phyloP scores from a whole-genome alignment of 2,329 filamentous ascomycete genomes.

The Scytalidium sp. region DNA sequence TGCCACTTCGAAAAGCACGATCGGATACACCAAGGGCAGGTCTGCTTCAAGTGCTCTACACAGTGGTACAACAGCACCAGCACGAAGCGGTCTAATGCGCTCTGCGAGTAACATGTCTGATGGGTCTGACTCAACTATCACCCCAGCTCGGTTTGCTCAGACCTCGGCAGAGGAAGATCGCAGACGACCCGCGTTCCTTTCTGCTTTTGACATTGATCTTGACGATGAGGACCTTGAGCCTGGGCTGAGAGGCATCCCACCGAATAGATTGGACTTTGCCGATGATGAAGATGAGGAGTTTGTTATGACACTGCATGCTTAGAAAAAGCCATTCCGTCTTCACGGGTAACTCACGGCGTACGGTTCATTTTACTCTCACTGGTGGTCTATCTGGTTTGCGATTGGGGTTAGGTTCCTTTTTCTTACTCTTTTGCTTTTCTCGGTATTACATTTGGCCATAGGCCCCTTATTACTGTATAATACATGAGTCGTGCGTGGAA shows the following conservation, averaged over 20 bases:
- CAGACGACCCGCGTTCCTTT: constrained; percentile 50
- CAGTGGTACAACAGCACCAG: constrained; percentile 8
- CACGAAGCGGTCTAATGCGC: constrained; percentile 17
- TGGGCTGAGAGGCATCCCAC: constrained; percentile 21
- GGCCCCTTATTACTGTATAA: background rate
- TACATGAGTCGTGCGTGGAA: too few species aligned
- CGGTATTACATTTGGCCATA: background rate
- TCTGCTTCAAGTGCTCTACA: constrained; percentile 39
- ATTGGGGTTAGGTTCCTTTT: background rate
- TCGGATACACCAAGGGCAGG: constrained; percentile 82
- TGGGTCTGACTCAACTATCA: constrained; percentile 43
- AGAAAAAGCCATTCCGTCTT: background rate
- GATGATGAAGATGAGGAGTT: constrained; percentile 50
- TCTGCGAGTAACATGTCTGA: constrained; percentile 32
- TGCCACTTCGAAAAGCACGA: constrained; percentile 72
- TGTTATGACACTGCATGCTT: constrained; percentile 44
- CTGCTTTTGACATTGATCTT: constrained; percentile 48
- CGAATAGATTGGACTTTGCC: constrained; percentile 26
- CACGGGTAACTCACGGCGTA: background rate
- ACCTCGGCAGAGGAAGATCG: constrained; percentile 31
- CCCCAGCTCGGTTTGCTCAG: constrained; percentile 41
- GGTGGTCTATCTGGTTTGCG: background rate
- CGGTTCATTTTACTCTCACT: background rate
- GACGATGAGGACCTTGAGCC: constrained; percentile 36
- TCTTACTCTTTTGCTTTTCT: background rate